Evolutionary conservation across 805 yeast genomes (phyloP), one percentile per base, ranked within the genome.

Genomic region (Candida bentonensis): DNA sequence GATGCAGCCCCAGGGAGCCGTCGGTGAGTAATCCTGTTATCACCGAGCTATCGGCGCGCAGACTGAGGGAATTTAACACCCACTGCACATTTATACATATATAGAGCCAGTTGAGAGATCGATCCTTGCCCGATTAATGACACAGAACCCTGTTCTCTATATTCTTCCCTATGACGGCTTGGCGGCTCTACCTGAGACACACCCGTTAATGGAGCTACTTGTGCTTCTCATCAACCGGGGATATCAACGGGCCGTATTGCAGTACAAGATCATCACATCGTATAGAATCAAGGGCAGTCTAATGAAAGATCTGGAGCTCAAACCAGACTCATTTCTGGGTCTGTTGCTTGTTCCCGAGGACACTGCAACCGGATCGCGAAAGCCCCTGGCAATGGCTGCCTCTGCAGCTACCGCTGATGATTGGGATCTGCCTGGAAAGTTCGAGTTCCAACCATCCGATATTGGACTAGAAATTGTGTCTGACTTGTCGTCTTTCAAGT

Each of bases 351-450:
- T 30, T 15, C 36, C 36, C 5, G 17, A 9, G 5, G n/a, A 17
- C 36, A 17, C 7, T 11, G 36, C 11, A 7, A 30, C 36, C 17
- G 20, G 17, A 17, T 7, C 5, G 17, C 7, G 36, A 30, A 15
- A 5, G 5, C 11, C 11, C 17, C 5, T 30, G n/a, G 11, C 27
- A 25, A 11, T 30, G 36, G 36, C 7, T 15, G 20, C 11, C 5
- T 13, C 36, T 13, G 36, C 5, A n/a, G 11, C 36, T 11, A 17
- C 13, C 5, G n/a, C n/a, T 13, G 20, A 17, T 30, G 36, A 30
- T n/a, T 30, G 36, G 36, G 36, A 30, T 30, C 36, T 30, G 20
- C 36, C 36, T 11, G 36, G 36, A 30, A 30, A 30, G 36, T 15
- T 30, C n/a, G 17, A 11, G 7, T 30, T 9, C n/a, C 17, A 11